A percentile compares a stretch with the other conserved stretches of the same genome.
Conservation (phyloP, 2,329 filamentous ascomycete species). For the Anthostomella pinea region DNA sequence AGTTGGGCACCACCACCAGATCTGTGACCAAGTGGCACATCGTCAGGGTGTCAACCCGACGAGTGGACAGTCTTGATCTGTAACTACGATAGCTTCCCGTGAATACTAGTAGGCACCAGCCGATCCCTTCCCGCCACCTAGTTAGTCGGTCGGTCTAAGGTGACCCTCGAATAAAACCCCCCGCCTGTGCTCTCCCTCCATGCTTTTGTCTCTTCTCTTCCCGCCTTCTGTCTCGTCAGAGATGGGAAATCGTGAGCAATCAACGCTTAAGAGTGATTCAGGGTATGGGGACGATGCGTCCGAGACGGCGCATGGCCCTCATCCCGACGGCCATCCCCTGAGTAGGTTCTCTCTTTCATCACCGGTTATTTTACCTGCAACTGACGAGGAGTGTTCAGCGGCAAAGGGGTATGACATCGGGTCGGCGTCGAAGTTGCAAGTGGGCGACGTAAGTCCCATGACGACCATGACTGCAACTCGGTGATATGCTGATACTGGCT, state of each 20-base stretch:
- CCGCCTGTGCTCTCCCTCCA: conserved; percentile 1
- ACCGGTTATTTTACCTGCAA: background rate
- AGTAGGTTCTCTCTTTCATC: conserved; percentile 21
- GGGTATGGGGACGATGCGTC: conserved; percentile 35
- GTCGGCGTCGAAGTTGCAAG: conserved; percentile 32
- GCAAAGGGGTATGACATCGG: conserved; percentile 36
- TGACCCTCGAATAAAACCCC: no score
- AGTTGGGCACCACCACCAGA: conserved; percentile 33
- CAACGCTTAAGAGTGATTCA: conserved; percentile 35
- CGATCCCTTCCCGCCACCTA: no score
- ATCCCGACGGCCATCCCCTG: conserved; percentile 31
- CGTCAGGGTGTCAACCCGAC: background rate
- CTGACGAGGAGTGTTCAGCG: conserved; percentile 19
- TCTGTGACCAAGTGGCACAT: conserved; percentile 18
- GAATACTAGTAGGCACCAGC: no score
- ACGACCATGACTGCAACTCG: background rate
- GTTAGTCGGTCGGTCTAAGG: no score
- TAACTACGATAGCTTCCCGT: no score
- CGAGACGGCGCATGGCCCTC: conserved; percentile 27
- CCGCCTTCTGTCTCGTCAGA: conserved; percentile 29
- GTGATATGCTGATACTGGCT: conserved; percentile 9
- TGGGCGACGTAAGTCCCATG: conserved; percentile 35
- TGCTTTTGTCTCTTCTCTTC: conserved; percentile 3
- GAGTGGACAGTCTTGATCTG: background rate
- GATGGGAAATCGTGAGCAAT: conserved; percentile 35